These are phyloP conservation scores for Nigrospora sphaerica DNA, from an alignment of 2,329 filamentous ascomycete genomes.

Conservation along the genomic window DNA sequence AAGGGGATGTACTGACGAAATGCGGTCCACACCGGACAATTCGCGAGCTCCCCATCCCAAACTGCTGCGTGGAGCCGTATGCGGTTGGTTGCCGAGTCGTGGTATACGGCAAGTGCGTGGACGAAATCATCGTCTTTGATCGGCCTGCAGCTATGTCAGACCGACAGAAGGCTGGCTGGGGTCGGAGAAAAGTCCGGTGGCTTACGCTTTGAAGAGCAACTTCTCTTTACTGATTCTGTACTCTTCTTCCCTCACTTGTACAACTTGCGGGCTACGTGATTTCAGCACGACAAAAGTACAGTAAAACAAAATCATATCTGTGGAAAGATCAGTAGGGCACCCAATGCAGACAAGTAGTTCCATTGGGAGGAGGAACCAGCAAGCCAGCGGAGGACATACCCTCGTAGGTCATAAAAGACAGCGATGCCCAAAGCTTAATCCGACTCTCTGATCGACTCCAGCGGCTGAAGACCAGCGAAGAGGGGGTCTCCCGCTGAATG, in stretches of 20 bases:
- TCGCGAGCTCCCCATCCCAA: slow-evolving; percentile 44
- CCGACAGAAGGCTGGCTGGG: neutral
- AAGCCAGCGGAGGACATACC: slow-evolving; percentile 30
- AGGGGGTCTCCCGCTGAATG: slow-evolving; percentile 39
- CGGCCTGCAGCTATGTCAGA: slow-evolving; percentile 27
- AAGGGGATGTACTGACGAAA: slow-evolving; percentile 39
- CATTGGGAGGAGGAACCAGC: neutral
- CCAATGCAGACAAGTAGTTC: too few relatives aligned
- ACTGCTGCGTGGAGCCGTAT: slow-evolving; percentile 50
- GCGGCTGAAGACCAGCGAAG: slow-evolving; percentile 38
- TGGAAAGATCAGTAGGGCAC: slow-evolving; percentile 3
- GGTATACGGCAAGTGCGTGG: slow-evolving; percentile 46
- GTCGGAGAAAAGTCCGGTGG: neutral
- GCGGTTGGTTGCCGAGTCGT: slow-evolving; percentile 39
- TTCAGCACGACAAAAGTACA: slow-evolving; percentile 52
- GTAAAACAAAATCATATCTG: slow-evolving; percentile 55
- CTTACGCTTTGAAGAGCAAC: slow-evolving; percentile 50
- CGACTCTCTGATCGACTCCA: slow-evolving; percentile 38
- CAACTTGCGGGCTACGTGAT: slow-evolving; percentile 36
- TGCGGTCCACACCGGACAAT: slow-evolving; percentile 57
- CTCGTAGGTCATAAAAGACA: slow-evolving; percentile 56
- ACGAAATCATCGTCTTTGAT: slow-evolving; percentile 49
- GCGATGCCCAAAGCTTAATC: slow-evolving; percentile 44
- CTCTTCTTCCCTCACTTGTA: slow-evolving; percentile 37
- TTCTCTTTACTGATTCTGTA: slow-evolving; percentile 40